Evolutionary conservation across 2,329 filamentous ascomycete genomes (phyloP).

Genomic region (Endoconidiophora laricicola): DNA sequence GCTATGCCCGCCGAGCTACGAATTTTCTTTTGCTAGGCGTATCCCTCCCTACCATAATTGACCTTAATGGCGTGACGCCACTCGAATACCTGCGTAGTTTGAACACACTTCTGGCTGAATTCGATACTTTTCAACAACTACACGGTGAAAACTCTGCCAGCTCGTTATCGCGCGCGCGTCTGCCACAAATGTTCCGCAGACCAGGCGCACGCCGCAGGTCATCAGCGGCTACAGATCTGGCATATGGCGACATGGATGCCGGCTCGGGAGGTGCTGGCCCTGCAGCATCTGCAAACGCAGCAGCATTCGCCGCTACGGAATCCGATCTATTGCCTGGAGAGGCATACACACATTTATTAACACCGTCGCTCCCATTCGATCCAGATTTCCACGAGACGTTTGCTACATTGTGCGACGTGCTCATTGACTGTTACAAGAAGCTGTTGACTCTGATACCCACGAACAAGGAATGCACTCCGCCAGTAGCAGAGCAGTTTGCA

Average conservation of each 20-base stretch:
- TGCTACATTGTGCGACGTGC: constrained; percentile 81
- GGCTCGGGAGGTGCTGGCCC: constrained; percentile 16
- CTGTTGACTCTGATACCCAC: constrained; percentile 61
- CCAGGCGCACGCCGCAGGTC: constrained; percentile 37
- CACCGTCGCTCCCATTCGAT: constrained; percentile 85
- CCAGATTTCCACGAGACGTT: constrained; percentile 97
- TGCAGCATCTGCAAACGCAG: constrained; percentile 26
- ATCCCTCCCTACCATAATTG: constrained; percentile 75
- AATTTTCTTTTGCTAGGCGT: constrained; percentile 88
- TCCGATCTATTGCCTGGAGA: constrained; percentile 61
- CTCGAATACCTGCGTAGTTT: constrained; percentile 77
- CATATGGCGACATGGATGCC: constrained; percentile 18
- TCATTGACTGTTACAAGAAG: constrained; percentile 80
- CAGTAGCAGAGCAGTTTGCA: constrained; percentile 67
- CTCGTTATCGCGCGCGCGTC: constrained; percentile 57
- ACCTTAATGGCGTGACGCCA: constrained; percentile 65
- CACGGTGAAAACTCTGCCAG: constrained; percentile 63
- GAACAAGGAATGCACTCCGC: constrained; percentile 52
- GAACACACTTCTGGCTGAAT: constrained; percentile 73
- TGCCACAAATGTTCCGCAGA: constrained; percentile 71
- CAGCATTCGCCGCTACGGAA: constrained; percentile 41
- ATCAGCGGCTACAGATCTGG: constrained; percentile 28
- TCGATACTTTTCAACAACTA: constrained; percentile 81
- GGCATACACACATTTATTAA: constrained; percentile 76
- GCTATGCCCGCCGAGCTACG: constrained; percentile 75